Conservation (phyloP, 305 asterid species). For the Ilex paraguariensis region DNA sequence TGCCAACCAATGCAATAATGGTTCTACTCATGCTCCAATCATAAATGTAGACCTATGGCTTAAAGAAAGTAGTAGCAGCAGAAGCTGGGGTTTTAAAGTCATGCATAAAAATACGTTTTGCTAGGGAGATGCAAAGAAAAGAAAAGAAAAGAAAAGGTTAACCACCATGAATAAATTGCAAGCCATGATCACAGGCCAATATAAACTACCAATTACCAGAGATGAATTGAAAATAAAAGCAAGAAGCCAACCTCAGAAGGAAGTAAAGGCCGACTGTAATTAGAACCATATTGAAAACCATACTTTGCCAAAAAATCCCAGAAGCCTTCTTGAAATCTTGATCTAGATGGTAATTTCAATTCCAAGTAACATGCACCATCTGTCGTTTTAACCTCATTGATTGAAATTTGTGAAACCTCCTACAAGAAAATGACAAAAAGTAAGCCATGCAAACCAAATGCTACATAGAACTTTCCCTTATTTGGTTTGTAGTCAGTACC, state of each 20-base stretch:
- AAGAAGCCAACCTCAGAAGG: conserved; percentile 70
- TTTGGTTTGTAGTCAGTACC: conserved; percentile 10
- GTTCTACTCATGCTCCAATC: too few relatives aligned
- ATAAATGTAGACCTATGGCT: too few relatives aligned
- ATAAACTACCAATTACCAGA: not conserved
- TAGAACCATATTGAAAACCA: conserved; percentile 74
- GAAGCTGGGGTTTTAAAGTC: too few relatives aligned
- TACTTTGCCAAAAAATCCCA: conserved; percentile 81
- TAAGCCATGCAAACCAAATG: conserved; percentile 11
- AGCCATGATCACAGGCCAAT: not conserved
- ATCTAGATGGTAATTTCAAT: conserved; percentile 63
- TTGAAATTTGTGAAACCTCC: conserved; percentile 67
- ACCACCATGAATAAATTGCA: too few relatives aligned
- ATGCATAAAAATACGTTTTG: too few relatives aligned
- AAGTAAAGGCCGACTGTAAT: conserved; percentile 63
- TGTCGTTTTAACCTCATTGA: conserved; percentile 51
- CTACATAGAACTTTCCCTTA: conserved; percentile 9
- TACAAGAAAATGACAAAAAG: conserved; percentile 28
- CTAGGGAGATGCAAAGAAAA: too few relatives aligned
- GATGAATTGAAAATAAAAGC: not conserved
- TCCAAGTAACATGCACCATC: conserved; percentile 81
- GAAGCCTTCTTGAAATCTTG: conserved; percentile 29
- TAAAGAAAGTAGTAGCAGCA: too few relatives aligned
- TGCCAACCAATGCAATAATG: too few relatives aligned
- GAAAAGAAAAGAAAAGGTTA: too few relatives aligned